Conservation (phyloP, 306 rosid species). For the Cicer judaicum region DNA sequence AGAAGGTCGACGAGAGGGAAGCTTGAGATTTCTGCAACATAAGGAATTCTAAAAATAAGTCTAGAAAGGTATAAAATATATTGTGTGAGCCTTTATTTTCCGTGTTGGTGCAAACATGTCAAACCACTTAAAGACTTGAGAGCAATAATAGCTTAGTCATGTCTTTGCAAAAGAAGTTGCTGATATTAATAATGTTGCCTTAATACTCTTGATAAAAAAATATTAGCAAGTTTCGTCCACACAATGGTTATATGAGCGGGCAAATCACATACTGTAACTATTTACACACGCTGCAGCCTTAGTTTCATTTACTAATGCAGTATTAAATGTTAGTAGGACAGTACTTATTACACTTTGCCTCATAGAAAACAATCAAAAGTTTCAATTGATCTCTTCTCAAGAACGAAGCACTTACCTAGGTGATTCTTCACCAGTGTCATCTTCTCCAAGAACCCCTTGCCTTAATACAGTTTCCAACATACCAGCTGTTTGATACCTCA, state of each 20-base stretch:
- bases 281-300: slow-evolving; percentile 29
- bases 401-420: slow-evolving; percentile 67
- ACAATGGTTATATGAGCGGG: slow-evolving; percentile 2
- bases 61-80: slow-evolving; percentile 17
- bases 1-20: slow-evolving; percentile 88
- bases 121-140: slow-evolving; percentile 7
- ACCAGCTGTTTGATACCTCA: slow-evolving; percentile 96
- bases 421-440: slow-evolving; percentile 91
- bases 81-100: background rate
- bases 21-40: slow-evolving; percentile 79
- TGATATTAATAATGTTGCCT: slow-evolving; percentile 16
- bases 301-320: background rate
- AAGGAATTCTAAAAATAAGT: slow-evolving; percentile 35
- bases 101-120: background rate
- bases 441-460: slow-evolving; percentile 96
- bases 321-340: slow-evolving; percentile 22
- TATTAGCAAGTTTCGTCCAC: slow-evolving; percentile 20
- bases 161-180: background rate
- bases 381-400: slow-evolving; percentile 10
- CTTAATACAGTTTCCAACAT: slow-evolving; percentile 88
- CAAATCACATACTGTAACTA: slow-evolving; percentile 1
- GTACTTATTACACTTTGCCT: slow-evolving; percentile 5
- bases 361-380: slow-evolving; percentile 29
- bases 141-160: background rate
- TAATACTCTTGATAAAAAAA: background rate